phyloP scores from a whole-genome alignment of 2,329 filamentous ascomycete genomes.

The Aspergillus quadrilineatus region DNA sequence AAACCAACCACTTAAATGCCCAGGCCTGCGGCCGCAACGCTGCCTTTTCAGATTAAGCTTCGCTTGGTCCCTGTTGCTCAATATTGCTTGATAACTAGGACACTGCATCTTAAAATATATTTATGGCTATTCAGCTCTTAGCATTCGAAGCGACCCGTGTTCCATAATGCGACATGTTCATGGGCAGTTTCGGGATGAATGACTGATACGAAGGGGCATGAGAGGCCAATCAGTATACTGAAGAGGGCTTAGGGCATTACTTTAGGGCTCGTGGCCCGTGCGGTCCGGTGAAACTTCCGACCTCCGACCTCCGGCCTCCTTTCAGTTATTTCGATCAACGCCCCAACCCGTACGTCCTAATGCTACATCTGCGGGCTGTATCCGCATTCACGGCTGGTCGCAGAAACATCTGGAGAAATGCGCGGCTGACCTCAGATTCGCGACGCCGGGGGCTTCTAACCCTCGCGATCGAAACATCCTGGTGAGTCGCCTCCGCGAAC shows the following conservation, averaged over 20 bases:
- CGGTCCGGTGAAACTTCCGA: slow-evolving; percentile 10
- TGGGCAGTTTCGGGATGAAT: too few relatives aligned
- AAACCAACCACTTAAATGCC: too few relatives aligned
- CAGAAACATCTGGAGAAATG: slow-evolving; percentile 16
- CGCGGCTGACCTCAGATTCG: slow-evolving; percentile 4
- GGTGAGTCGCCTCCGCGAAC: slow-evolving; percentile 27
- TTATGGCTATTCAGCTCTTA: too few relatives aligned
- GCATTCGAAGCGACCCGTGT: too few relatives aligned
- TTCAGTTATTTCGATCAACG: neutral
- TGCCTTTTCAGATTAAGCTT: too few relatives aligned
- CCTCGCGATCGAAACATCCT: slow-evolving; percentile 50
- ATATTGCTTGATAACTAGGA: too few relatives aligned
- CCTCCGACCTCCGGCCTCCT: neutral
- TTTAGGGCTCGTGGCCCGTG: slow-evolving; percentile 35
- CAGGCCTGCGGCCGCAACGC: too few relatives aligned
- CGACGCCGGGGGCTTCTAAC: slow-evolving; percentile 39
- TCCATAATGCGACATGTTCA: too few relatives aligned
- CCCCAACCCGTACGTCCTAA: slow-evolving; percentile 15
- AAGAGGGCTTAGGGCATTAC: slow-evolving; percentile 17
- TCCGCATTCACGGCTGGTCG: slow-evolving; percentile 20
- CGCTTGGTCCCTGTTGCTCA: too few relatives aligned
- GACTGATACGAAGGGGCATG: too few relatives aligned
- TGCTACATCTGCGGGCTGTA: slow-evolving; percentile 25
- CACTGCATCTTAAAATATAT: too few relatives aligned
- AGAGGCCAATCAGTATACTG: too few relatives aligned